Evolutionary conservation across 495 filamentous ascomycete species (phyloP), one percentile per base, ranked within the genome.

Genomic region (Neurospora africana): DNA sequence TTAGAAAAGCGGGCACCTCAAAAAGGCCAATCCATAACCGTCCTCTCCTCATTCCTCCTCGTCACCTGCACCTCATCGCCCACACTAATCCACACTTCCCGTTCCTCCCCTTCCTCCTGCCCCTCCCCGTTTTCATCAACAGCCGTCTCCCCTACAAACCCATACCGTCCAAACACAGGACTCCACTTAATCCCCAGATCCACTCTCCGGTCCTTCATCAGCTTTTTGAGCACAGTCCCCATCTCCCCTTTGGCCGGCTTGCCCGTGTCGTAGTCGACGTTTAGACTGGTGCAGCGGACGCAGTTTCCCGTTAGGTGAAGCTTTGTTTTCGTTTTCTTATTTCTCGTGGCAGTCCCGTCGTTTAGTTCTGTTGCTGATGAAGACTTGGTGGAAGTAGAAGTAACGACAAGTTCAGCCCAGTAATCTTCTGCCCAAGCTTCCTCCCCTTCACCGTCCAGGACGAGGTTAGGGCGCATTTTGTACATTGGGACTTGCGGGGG

Each of bases 401-500:
- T 68, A 33, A 93, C 75, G 4, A 74, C 72, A 37, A 93, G 77
- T 76, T 91, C 90, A 11, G 83, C 88, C 94, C 94, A 98, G 78
- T 87, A 95, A 74, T 97, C 95, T 76, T 98, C 94, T 23, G 93
- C 94, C 80, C 87, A 98, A 0, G 89, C 84, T 10, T 76, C 75
- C 38, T 81, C 79, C 5, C 76, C 90, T 4, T 85, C 83, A 9
- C 78, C 90, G 11, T 86, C 85, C 9, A 97, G 79, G 9, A 97
- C 89, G 47, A 97, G 88, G 75, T 97, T 97, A 0, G 93, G 91
- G 36, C 95, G 87, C 81, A 97, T 94, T 77, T 94, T 95, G 13
- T 88, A 90, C 76, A 92, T 86, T 65, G 53, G 53, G 0, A 65
- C 53, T 1, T 65, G 47, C 0, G 11, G 47, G 5, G 0, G 47